Evolutionary conservation across 2,329 filamentous ascomycete genomes (phyloP), one percentile per base, ranked within the genome.

Genomic region (Sphaerulina musiva): DNA sequence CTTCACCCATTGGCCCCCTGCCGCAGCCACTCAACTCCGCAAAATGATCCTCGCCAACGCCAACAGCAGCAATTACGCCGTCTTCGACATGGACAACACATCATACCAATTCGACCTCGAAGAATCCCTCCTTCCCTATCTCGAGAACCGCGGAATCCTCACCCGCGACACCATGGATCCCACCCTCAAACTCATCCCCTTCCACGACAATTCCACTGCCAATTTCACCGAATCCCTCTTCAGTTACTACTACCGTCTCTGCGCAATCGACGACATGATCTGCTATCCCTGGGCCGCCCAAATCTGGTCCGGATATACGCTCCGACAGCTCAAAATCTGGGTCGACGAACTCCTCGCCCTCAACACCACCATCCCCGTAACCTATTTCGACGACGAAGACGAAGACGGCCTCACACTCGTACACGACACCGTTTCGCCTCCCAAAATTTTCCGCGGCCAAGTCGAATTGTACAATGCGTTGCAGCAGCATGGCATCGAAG

Each of bases 271-370:
- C 48, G 69, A 72, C 20, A 61, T 67, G 9, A 43, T 76, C 14
- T 76, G 74, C 65, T 76, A 76, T 56, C 73, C 73, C 0, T 76
- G 72, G 64, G 69, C 67, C 8, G 72, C 72, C 0, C 71, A 76
- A 55, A 66, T 74, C 53, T 76, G 72, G 47, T 67, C 69, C 40
- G 74, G 72, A 26, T 63, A 76, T 34, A 68, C 73, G 1, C 68
- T 79, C 51, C 69, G 73, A 48, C 70, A 76, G 56, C 69, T 76
- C 36, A 75, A 74, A 63, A 71, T 69, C 54, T 73, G 74, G 58
- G 72, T 76, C 1, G 77, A 77, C 58, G 72, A 77, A 57, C 69
- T 78, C 55, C 74, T 78, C 66, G 69, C 73, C 1, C 68, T 73
- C 53, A 71, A 74, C 62, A 56, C 46, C 26, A 70, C 69, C 7